Percentiles rank a stretch among this genome's conserved stretches.
These are phyloP conservation scores for Cyclostephanos tholiformis DNA, from an alignment of 108 stramenopile species.

Conservation along the genomic window DNA sequence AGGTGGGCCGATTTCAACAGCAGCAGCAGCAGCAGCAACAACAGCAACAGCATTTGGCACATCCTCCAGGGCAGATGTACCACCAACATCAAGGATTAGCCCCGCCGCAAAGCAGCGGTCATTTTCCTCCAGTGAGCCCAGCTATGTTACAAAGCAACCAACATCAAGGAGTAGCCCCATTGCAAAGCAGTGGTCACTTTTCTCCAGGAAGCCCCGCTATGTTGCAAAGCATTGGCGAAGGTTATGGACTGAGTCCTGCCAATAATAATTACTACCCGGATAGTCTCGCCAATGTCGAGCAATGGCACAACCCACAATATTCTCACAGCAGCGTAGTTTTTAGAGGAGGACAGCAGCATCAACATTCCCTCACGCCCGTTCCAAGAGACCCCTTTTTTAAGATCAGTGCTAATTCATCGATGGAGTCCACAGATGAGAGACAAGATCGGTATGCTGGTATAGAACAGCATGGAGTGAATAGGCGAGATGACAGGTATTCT, in stretches of 20 bases:
- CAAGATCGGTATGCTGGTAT: conserved; percentile 12
- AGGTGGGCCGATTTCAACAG: background rate
- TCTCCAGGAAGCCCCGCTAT: background rate
- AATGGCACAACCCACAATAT: background rate
- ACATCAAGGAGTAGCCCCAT: background rate
- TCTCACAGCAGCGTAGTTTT: background rate
- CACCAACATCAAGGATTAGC: background rate
- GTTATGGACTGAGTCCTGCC: background rate
- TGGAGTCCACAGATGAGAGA: background rate
- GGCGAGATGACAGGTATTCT: background rate
- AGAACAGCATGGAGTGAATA: background rate
- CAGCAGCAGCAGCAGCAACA: conserved; percentile 2
- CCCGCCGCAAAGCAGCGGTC: too few relatives aligned
- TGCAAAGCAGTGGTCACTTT: background rate
- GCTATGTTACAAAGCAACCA: too few relatives aligned
- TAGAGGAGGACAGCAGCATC: background rate
- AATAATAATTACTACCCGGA: background rate
- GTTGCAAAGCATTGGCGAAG: too few relatives aligned
- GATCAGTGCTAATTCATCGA: conserved; percentile 5
- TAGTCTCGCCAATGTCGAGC: background rate
- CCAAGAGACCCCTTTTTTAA: background rate
- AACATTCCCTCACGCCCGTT: background rate
- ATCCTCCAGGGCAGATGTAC: background rate
- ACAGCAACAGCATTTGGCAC: too few relatives aligned
- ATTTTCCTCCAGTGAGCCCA: too few relatives aligned